Conservation (phyloP, 2,329 filamentous ascomycete genomes). For the Spiromastix sp. region DNA sequence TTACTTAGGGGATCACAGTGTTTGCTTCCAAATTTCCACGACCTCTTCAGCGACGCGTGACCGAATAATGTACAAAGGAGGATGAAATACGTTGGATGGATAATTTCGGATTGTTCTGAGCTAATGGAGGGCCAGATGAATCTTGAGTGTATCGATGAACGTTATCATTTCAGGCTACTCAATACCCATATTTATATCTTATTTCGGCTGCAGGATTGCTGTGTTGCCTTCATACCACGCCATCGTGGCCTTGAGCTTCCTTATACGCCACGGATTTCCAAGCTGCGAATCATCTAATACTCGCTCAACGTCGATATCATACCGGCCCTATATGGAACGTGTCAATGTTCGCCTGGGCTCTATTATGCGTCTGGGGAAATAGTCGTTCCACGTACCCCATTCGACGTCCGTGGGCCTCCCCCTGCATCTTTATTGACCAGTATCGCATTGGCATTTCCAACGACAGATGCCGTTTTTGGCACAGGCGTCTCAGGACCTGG, state of each 20-base stretch:
- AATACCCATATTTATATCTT: background rate
- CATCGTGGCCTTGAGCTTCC: background rate
- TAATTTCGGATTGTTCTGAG: no score
- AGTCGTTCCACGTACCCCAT: background rate
- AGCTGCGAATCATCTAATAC: background rate
- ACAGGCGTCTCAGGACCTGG: conserved; percentile 1
- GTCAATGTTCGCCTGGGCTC: background rate
- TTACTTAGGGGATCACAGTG: no score
- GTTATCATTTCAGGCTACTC: background rate
- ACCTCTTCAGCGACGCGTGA: no score
- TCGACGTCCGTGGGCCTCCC: background rate
- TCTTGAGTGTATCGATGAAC: no score
- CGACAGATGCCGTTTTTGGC: conserved; percentile 1
- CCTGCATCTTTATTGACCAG: conserved; percentile 1
- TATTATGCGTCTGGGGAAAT: background rate
- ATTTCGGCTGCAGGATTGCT: background rate
- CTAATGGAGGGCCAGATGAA: no score
- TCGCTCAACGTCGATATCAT: conserved; percentile 2
- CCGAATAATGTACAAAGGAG: no score
- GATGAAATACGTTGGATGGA: no score
- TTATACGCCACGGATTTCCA: conserved; percentile 1
- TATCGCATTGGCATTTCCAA: background rate
- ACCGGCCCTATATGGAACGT: background rate
- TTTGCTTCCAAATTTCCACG: no score
- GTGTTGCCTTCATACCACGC: conserved; percentile 1